These are phyloP conservation scores for Histomonas meleagridis DNA, from an alignment of 208 protist species.

Conservation along the genomic window DNA sequence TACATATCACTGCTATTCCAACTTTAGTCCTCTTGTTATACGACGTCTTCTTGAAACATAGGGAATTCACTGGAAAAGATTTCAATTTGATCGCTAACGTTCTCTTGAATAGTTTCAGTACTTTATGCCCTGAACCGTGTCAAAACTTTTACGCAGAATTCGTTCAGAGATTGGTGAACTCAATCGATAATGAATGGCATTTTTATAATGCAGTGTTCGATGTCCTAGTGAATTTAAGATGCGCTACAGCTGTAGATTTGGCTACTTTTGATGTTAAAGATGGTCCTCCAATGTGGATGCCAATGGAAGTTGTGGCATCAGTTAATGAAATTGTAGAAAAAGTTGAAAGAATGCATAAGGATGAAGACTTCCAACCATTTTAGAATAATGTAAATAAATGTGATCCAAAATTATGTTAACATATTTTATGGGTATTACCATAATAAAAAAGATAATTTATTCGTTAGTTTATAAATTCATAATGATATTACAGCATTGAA, in stretches of 20 bases:
- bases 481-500: too few species aligned
- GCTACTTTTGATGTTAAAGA: neutral
- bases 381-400: too few species aligned
- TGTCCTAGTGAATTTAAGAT: neutral
- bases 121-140: neutral
- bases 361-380: neutral
- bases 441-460: too few species aligned
- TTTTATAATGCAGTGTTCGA: neutral
- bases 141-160: neutral
- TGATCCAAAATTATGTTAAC: too few species aligned
- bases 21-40: neutral
- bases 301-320: neutral
- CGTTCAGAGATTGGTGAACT: neutral
- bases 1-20: neutral
- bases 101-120: neutral
- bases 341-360: neutral
- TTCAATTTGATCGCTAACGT: neutral
- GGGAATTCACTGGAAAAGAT: neutral
- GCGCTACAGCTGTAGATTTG: neutral
- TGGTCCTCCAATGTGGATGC: neutral
- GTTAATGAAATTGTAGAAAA: neutral
- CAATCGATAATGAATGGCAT: neutral
- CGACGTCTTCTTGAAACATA: neutral
- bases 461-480: too few species aligned
- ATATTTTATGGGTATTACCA: too few species aligned